phyloP scores from a whole-genome alignment of 306 rosid genomes.

The Vigna nakashimae region DNA sequence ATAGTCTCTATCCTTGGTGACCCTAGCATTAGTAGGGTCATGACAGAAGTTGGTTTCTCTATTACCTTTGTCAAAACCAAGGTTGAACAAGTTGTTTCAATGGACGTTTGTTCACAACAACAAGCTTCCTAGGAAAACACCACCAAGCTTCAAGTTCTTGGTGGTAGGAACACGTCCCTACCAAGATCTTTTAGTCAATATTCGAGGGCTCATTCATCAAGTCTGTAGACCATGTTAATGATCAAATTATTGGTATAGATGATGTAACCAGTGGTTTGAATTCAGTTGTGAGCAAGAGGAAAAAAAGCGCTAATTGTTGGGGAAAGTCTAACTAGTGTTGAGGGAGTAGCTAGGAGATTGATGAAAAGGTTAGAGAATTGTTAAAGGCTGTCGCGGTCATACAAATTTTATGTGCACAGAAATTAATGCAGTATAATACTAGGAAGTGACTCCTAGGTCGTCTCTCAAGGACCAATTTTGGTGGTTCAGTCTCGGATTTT shows the following conservation, averaged over 20 bases:
- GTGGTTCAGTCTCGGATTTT: too few species aligned
- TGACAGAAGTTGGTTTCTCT: constrained; percentile 29
- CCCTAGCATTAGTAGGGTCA: constrained; percentile 20
- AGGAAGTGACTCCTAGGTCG: too few species aligned
- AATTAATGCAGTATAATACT: too few species aligned
- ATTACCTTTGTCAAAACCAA: constrained; percentile 57
- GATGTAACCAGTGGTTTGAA: constrained; percentile 54
- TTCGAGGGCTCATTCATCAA: constrained; percentile 35
- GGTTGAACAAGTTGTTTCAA: constrained; percentile 62
- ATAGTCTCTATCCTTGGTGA: constrained; percentile 78
- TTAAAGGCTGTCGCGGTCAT: too few species aligned
- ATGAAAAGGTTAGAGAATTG: constrained; percentile 61
- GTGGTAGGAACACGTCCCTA: constrained; percentile 9
- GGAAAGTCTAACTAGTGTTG: constrained; percentile 51
- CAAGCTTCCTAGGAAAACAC: constrained; percentile 4
- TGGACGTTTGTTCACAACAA: constrained; percentile 54
- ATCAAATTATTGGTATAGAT: constrained; percentile 21
- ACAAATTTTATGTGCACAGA: too few species aligned
- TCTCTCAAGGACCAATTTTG: too few species aligned
- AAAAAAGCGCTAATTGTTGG: constrained; percentile 60
- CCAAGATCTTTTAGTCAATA: constrained; percentile 28
- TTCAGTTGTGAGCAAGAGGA: constrained; percentile 56
- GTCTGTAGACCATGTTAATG: constrained; percentile 36
- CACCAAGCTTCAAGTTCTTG: constrained; percentile 6
- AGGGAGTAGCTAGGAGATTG: constrained; percentile 51